Evolutionary conservation across 1,139 yeast genomes (phyloP).

Genomic region (Pneumocystis murina): DNA sequence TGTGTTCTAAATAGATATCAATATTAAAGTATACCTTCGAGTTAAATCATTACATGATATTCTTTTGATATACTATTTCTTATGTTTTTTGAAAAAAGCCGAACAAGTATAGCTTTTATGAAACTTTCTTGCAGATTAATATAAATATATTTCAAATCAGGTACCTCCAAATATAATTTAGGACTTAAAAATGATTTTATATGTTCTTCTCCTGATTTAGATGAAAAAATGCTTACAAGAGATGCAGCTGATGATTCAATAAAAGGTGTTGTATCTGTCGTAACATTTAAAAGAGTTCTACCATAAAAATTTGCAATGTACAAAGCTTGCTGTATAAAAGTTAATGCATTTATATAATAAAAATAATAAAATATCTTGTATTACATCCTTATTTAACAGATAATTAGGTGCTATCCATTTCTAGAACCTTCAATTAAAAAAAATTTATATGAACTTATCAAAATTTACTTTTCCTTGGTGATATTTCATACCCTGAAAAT

Average conservation of each 20-base stretch:
- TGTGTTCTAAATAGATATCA: conserved; percentile 19
- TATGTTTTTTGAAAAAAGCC: conserved; percentile 31
- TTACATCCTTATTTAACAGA: conserved; percentile 8
- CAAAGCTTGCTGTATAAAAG: conserved; percentile 33
- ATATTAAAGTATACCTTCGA: background rate
- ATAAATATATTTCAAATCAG: conserved; percentile 46
- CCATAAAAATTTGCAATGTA: conserved; percentile 78
- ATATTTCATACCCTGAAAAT: conserved; percentile 11
- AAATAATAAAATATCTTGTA: background rate
- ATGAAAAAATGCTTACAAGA: conserved; percentile 37
- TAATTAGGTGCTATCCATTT: conserved; percentile 11
- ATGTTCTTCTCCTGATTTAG: conserved; percentile 59
- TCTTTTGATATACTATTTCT: conserved; percentile 29
- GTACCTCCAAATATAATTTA: conserved; percentile 11
- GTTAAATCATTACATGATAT: conserved; percentile 27
- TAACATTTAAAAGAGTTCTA: conserved; percentile 33
- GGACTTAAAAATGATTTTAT: conserved; percentile 43
- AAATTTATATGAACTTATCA: background rate
- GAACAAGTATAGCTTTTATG: conserved; percentile 49
- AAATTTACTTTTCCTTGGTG: conserved; percentile 7
- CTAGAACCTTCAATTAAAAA: background rate
- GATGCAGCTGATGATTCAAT: background rate
- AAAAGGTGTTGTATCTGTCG: conserved; percentile 19
- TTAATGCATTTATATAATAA: background rate
- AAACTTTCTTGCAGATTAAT: conserved; percentile 58